phyloP scores from a whole-genome alignment of 768 basidiomycete genomes.

The Amanita thiersii region DNA sequence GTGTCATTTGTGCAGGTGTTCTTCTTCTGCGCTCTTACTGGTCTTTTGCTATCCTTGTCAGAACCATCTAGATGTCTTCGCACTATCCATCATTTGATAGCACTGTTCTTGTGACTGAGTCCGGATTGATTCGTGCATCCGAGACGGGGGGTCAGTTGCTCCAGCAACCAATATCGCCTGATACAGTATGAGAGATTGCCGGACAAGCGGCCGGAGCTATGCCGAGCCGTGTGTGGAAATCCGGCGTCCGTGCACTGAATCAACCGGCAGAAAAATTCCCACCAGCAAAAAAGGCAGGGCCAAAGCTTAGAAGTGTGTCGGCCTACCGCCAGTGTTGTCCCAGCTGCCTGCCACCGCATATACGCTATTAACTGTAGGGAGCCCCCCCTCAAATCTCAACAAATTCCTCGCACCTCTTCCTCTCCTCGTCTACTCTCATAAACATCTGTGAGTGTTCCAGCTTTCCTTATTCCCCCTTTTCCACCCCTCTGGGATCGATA shows the following conservation, averaged over 20 bases:
- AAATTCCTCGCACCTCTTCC: constrained; percentile 4
- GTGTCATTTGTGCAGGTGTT: no score
- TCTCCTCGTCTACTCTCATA: constrained; percentile 5
- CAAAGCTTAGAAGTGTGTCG: constrained; percentile 2
- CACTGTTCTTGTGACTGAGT: no score
- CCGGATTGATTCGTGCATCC: no score
- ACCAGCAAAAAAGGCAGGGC: constrained; percentile 8
- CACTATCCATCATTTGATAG: no score
- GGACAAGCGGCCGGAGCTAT: constrained; percentile 1
- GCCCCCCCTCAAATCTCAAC: constrained; percentile 4
- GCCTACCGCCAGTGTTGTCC: constrained; percentile 6
- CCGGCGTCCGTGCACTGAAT: constrained; percentile 8
- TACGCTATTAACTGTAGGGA: constrained; percentile 7
- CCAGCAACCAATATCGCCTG: no score
- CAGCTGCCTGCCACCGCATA: constrained; percentile 8
- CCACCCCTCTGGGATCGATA: constrained; percentile 2
- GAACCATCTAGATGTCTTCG: no score
- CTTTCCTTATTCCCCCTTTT: background rate
- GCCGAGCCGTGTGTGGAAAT: no score
- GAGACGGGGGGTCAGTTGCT: no score
- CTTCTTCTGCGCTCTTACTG: no score
- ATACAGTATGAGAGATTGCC: no score
- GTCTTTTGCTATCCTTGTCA: no score
- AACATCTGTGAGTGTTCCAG: constrained; percentile 6
- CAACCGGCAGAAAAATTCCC: constrained; percentile 6